Base-by-base conservation (phyloP, 176 grass and related monocot genomes). In the Aegilops longissima region DNA sequence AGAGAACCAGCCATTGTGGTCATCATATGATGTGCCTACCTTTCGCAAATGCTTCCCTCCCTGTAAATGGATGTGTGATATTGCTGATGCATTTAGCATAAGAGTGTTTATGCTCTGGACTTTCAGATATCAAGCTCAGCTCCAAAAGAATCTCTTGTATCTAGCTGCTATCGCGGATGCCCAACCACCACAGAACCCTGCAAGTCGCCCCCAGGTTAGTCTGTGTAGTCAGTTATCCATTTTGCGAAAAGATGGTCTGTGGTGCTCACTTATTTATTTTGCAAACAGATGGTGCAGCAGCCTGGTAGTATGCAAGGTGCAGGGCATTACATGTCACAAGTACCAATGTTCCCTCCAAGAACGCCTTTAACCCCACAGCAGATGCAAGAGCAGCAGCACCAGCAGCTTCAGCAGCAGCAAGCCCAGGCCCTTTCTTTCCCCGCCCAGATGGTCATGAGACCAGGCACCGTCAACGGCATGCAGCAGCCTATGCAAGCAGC, bases 101-200 rank as follows among this genome's bases (percentile, higher is more conserved):
- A 84, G 5, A 44, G 9, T 67, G 74, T 84, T 51, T 31, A 70
- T 80, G 39, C n/a, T 81, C 30, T 84, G 12, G 63, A 85, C 42
- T 72, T 88, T 89, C 40, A 99, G 97, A 83, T 99, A 96, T 85
- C 97, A 99, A 89, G 92, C 97, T 35, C 97, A 96, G 61, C 97
- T 99, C 69, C 97, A 99, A 85, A 99, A 99, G 69, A 99, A 99
- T 83, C 90, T 99, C 34, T 74, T 99, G 77, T 96, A 96, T 85
- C 83, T 99, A 18, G 97, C 97, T 83, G 97, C 97, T 14, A 96
- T 99, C 25, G 97, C 97, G 24, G 97, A 99, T 87, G 92, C 97
- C 27, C 97, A 96, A 52, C 85, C 89, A 86, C 90, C 97, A 9
- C 94, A 98, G 70, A 78, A 91, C 44, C 83, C 92, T 80, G 76